A percentile compares a stretch with the other conserved stretches of the same genome.
Evolutionary conservation across 2,329 filamentous ascomycete genomes (phyloP).

Genomic region (Penicillium aurantiogriseum): DNA sequence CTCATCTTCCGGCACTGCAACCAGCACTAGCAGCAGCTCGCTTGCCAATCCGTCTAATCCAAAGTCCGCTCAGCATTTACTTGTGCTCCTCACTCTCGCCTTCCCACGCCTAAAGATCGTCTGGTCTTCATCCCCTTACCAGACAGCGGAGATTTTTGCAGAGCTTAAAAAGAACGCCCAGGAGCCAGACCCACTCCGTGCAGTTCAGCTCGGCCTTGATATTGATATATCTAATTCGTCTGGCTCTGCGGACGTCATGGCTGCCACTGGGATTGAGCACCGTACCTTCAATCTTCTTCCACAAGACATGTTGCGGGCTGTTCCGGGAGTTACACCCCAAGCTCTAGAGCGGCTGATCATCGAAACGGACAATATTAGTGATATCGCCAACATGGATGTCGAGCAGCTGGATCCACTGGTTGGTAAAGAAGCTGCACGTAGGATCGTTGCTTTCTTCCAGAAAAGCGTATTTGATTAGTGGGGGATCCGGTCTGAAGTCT

Average conservation of each 20-base stretch:
- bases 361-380: slow-evolving; percentile 71
- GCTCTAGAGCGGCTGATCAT: slow-evolving; percentile 71
- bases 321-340: slow-evolving; percentile 81
- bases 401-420: slow-evolving; percentile 71
- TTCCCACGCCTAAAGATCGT: slow-evolving; percentile 89
- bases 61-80: slow-evolving; percentile 82
- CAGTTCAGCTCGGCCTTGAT: slow-evolving; percentile 78
- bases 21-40: slow-evolving; percentile 58
- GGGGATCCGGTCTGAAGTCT: neutral
- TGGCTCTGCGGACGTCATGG: slow-evolving; percentile 52
- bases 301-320: slow-evolving; percentile 82
- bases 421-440: slow-evolving; percentile 71
- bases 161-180: slow-evolving; percentile 84
- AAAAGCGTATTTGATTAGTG: slow-evolving; percentile 55
- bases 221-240: slow-evolving; percentile 42
- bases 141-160: slow-evolving; percentile 96
- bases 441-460: slow-evolving; percentile 80
- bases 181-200: slow-evolving; percentile 86
- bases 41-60: slow-evolving; percentile 62
- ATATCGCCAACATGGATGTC: slow-evolving; percentile 82
- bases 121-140: slow-evolving; percentile 90
- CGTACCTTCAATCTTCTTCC: slow-evolving; percentile 79
- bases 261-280: slow-evolving; percentile 54
- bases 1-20: slow-evolving; percentile 35
- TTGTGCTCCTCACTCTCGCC: slow-evolving; percentile 87